These are phyloP conservation scores for Zopfochytrium polystomum DNA, from an alignment of 371 early-diverging fungal genomes.

Conservation along the genomic window DNA sequence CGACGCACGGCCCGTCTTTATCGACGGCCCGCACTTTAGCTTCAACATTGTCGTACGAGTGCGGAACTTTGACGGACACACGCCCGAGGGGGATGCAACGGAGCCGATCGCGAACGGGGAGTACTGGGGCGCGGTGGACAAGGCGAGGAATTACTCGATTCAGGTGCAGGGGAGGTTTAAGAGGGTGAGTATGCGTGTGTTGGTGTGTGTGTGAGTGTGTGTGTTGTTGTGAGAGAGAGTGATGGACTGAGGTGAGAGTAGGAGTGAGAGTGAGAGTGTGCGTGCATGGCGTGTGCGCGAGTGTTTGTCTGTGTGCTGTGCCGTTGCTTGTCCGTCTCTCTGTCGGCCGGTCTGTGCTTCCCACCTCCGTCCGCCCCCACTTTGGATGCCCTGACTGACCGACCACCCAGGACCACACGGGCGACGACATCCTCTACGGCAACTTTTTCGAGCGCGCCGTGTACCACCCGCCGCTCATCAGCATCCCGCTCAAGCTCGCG, in stretches of 20 bases:
- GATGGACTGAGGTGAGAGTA: no score
- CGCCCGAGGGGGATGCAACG: not conserved
- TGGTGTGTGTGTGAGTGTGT: no score
- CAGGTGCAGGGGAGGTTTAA: not conserved
- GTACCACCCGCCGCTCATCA: not conserved
- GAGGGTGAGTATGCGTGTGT: not conserved
- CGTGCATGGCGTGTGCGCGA: no score
- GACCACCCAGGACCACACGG: not conserved
- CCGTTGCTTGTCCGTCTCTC: no score
- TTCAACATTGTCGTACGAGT: not conserved
- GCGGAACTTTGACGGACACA: not conserved
- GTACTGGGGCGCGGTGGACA: not conserved
- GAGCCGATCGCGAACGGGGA: not conserved
- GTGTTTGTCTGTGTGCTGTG: no score
- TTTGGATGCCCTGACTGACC: no score
- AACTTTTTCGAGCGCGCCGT: not conserved
- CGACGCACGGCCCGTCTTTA: not conserved
- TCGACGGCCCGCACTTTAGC: not conserved
- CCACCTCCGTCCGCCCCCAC: no score
- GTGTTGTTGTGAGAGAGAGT: no score
- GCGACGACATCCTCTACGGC: not conserved
- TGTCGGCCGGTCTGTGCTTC: no score
- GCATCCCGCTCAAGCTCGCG: not conserved
- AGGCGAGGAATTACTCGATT: not conserved
- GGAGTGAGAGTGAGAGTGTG: no score